Base-by-base conservation (phyloP, 768 basidiomycete genomes). In the Kwoniella sp. region DNA sequence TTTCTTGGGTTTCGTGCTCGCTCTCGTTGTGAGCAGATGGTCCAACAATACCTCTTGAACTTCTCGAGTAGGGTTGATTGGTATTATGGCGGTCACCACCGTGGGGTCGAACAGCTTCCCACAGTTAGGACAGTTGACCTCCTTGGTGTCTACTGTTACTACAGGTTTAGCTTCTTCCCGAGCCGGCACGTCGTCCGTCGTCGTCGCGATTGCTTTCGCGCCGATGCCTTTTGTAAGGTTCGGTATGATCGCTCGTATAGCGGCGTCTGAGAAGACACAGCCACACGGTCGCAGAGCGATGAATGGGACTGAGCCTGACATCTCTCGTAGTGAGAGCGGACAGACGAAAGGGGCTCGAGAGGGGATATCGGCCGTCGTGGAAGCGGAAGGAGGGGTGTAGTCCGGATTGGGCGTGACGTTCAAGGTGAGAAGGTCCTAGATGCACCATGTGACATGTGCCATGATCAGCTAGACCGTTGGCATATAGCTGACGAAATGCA, bases 251-350 rank as follows among this genome's bases (percentile, higher is more conserved):
- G 89, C 88, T 63, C 87, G 88, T 47, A 97, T 84, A 1, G 90
- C 91, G 0, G 88, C 88, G 65, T 90, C 89, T 3, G 92, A 89
- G 82, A 97, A 92, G 31, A 93, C 92, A 78, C 92, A 94, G 17
- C 93, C 93, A 73, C 95, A 98, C 0, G 88, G 82, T 15, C 85
- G 84, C 70, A 97, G 81, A 76, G 93, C 95, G 58, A 93, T 88
- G 79, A 98, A 98, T 0, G 93, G 92, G 58, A 90, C 86, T 2
- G 81, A 78, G 15, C 96, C 96, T 71, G 92, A 93, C 93, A 97
- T 97, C 82, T 96, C 95, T 79, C 92, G 92, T 68, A 91, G 82
- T 1, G 89, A 92, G 57, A 98, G 84, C 0, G 96, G 92, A 82
- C 96, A 99, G 61, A 93, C 87, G 73, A 93, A 98, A 58, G 85